Base-by-base conservation (phyloP, 192 early-diverging fungal genomes). In the Gamsiella multidivaricata region DNA sequence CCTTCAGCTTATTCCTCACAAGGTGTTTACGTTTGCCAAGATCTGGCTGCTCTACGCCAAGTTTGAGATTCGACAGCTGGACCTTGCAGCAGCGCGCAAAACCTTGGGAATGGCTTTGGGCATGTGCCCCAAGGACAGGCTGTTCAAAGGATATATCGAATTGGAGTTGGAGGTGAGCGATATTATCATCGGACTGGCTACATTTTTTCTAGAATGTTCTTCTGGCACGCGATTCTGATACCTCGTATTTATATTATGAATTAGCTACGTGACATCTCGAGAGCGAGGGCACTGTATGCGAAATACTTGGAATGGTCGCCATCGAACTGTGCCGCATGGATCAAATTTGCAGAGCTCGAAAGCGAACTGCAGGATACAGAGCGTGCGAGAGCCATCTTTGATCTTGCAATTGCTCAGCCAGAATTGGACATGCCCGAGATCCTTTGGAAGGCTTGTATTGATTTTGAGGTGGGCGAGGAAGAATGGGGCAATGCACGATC, bases 371-470 rank as follows among this genome's bases (percentile, higher is more conserved):
- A 94, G 49, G 98, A 99, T 61, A 76, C 79, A 18, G 96, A 98
- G 1, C 85, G 97, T 32, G 84, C 87, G 3, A 85, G 92, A 42
- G 98, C 92, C 34, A 89, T 99, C 29, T 96, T 97, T 82, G 94
- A 97, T 51, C 82, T 98, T 61, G 97, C 96, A 3, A 86, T 98
- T 33, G 82, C 87, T 43, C 98, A 99, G 80, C 91, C 91, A 0
- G 88, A 85, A 17, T 74, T 99, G 64, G 97, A 99, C 64, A 97
- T 98, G 97, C 98, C 98, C 33, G 98, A 99, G 70, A 88, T 98
- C 17, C 78, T 99, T 47, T 99, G 98, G 98, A 99, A 98, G 81
- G 91, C 94, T 0, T 99, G 94, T 74, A 97, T 99, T 73, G 92
- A 99, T 70, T 97, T 98, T 83, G 96, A 98, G 69, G 88, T 90